Base-by-base conservation (phyloP, 2,329 filamentous ascomycete species). In the Penicillium sp. region DNA sequence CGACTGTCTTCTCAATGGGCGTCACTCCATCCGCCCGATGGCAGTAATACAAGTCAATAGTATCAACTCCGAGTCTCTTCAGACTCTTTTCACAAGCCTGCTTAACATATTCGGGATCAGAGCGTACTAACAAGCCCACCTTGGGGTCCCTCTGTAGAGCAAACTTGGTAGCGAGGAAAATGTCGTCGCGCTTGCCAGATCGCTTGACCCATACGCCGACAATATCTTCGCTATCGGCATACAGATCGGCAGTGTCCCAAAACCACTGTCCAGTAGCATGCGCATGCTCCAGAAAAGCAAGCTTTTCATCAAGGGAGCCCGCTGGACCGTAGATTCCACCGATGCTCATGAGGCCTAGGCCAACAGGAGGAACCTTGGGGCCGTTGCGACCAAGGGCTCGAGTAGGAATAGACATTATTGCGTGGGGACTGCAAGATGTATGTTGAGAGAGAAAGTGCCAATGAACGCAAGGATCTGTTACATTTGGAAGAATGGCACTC, bases 1-100 rank as follows among this genome's bases (percentile, higher is more conserved):
- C 58, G 0, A 78, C 66, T 0, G 75, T 78, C 66, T 75, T 71
- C 56, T 79, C 77, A 55, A 78, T 74, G 0, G 76, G 76, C 0
- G 72, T 74, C 46, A 73, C 69, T 1, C 59, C 60, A 58, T 79
- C 75, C 9, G 78, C 70, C 2, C 76, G 73, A 56, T 79, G 76
- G 23, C 71, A 71, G 58, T 77, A 76, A 52, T 74, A 75, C 4
- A 78, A 62, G 50, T 79, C 75, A 43, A 79, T 75, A 8, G 60
- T 61, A 5, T 74, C 65, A 9, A 73, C 62, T 1, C 70, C 70
- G 3, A 78, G 61, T 26, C 67, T 62, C 49, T 72, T 55, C 13
- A 77, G 56, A 50, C 71, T 74, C 39, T 55, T 64, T 14, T 66
- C 64, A 49, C 73, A 76, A 0, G 74, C 70, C 23, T 58, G 36